Evolutionary conservation across 148 eudicot genomes (phyloP).

Genomic region (Persicaria tinctoria): DNA sequence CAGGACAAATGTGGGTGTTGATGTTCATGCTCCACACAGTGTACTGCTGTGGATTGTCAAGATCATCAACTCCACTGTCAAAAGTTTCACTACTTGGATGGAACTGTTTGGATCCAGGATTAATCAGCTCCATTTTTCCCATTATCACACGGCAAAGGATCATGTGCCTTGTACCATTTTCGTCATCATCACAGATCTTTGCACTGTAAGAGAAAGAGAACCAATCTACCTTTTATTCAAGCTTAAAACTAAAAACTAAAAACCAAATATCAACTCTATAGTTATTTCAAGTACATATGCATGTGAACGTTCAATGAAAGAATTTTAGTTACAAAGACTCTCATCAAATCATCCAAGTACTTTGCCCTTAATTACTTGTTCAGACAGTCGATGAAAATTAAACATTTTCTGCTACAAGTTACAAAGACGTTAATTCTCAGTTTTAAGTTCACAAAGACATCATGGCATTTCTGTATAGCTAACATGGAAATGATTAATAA

Average conservation of each 20-base stretch:
- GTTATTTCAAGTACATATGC: too few species aligned
- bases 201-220: slow-evolving; percentile 46
- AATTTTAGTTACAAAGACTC: too few species aligned
- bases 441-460: too few species aligned
- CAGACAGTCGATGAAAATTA: too few species aligned
- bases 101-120: slow-evolving; percentile 67
- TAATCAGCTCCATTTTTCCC: slow-evolving; percentile 89
- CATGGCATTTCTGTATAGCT: too few species aligned
- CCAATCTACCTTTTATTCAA: background rate
- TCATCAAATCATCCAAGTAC: too few species aligned
- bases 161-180: slow-evolving; percentile 43
- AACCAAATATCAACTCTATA: too few species aligned
- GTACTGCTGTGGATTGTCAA: slow-evolving; percentile 56
- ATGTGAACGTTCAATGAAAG: too few species aligned
- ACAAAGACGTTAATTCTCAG: too few species aligned
- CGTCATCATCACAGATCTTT: slow-evolving; percentile 64
- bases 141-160: slow-evolving; percentile 51
- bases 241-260: background rate
- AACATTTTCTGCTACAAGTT: too few species aligned
- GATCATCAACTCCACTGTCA: slow-evolving; percentile 91
- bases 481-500: too few species aligned
- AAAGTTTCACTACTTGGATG: slow-evolving; percentile 73
- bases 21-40: slow-evolving; percentile 83
- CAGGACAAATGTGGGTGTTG: slow-evolving; percentile 76
- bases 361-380: too few species aligned